Evolutionary conservation across 352 stramenopile species (phyloP).

Genomic region (Globisporangium heterothallicum): DNA sequence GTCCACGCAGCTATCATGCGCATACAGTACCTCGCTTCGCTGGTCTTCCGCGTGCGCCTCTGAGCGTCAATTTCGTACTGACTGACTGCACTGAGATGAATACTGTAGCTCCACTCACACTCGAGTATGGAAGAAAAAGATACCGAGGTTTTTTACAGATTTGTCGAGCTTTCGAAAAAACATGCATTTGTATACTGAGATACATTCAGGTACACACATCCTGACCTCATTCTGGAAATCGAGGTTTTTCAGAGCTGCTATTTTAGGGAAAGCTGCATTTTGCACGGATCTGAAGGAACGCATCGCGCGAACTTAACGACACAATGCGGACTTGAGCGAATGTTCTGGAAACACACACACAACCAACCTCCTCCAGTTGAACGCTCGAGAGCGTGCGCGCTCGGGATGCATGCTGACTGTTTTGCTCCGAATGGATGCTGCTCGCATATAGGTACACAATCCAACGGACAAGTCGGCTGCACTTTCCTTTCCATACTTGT

Average conservation of each 20-base stretch:
- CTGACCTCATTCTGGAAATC: background rate
- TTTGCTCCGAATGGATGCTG: too few relatives aligned
- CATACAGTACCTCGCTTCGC: background rate
- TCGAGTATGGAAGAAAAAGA: background rate
- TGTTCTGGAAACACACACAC: conserved; percentile 33
- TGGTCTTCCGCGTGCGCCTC: background rate
- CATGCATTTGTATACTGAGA: background rate
- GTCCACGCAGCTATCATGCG: too few relatives aligned
- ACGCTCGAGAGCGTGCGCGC: background rate
- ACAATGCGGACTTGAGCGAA: conserved; percentile 17
- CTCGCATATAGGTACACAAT: too few relatives aligned
- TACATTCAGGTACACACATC: background rate
- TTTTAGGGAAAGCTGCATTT: background rate
- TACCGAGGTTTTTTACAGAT: conserved; percentile 6
- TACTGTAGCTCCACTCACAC: background rate
- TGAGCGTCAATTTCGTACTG: background rate
- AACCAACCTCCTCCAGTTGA: background rate
- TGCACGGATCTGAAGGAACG: background rate
- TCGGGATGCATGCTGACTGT: background rate
- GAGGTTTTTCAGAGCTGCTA: conserved; percentile 13
- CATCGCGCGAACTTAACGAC: background rate
- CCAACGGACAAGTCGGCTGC: too few relatives aligned
- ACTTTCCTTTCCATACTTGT: too few relatives aligned
- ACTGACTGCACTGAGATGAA: background rate
- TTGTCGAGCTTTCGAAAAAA: too few relatives aligned